Conservation (phyloP, 2,329 filamentous ascomycete species). For the Fusarium sp. region DNA sequence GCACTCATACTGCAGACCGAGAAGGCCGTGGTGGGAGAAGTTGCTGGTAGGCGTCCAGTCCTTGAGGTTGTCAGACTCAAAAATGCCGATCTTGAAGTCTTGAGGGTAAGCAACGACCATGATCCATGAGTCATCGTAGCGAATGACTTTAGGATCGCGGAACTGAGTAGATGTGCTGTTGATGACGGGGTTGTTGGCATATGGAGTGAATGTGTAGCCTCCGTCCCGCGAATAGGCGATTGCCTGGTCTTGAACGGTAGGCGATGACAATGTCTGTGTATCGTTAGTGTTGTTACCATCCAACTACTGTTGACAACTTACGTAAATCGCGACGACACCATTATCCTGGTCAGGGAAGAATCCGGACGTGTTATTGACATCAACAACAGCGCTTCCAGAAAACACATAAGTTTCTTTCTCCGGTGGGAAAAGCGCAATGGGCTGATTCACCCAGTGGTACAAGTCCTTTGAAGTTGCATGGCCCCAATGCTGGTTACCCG, state of each 20-base stretch:
- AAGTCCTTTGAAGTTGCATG: conserved; percentile 70
- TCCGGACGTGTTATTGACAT: conserved; percentile 70
- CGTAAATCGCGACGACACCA: conserved; percentile 64
- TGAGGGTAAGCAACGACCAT: conserved; percentile 60
- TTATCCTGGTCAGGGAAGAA: conserved; percentile 69
- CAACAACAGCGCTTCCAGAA: conserved; percentile 65
- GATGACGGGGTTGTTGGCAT: conserved; percentile 68
- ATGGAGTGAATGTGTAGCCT: conserved; percentile 68
- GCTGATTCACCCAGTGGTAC: conserved; percentile 71
- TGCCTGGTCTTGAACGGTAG: conserved; percentile 58
- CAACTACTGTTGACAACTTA: conserved; percentile 17
- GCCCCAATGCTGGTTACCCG: conserved; percentile 72
- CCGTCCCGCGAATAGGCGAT: conserved; percentile 69
- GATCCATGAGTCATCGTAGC: conserved; percentile 65
- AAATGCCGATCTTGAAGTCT: conserved; percentile 67
- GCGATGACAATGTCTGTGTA: conserved; percentile 33
- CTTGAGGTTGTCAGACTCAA: conserved; percentile 65
- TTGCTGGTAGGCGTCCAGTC: conserved; percentile 63
- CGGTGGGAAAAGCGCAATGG: conserved; percentile 65
- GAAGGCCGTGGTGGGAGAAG: conserved; percentile 61
- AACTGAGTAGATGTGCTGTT: conserved; percentile 63
- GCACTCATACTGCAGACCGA: conserved; percentile 68
- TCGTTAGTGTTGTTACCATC: not conserved
- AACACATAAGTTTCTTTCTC: conserved; percentile 56
- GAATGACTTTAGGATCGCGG: conserved; percentile 71